A percentile compares a stretch with the other conserved stretches of the same genome.
Conservation (phyloP, 768 basidiomycete genomes). For the Boletus patriciae region DNA sequence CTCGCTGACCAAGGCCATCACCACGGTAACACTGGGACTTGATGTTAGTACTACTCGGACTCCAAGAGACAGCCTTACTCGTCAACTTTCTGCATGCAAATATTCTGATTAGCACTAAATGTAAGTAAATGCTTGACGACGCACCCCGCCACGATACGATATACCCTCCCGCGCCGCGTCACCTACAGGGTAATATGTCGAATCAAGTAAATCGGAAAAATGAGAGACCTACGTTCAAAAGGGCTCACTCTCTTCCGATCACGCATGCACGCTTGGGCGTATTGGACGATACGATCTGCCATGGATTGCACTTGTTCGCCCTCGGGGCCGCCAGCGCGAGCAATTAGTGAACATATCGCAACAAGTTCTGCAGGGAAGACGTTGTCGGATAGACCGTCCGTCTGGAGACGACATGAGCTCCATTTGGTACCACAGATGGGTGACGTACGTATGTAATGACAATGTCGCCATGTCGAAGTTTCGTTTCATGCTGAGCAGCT, state of each 20-base stretch:
- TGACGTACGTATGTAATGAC: conserved; percentile 48
- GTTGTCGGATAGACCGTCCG: conserved; percentile 56
- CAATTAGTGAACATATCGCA: conserved; percentile 66
- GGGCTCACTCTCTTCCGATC: conserved; percentile 65
- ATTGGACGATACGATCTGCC: conserved; percentile 70
- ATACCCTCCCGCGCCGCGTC: conserved; percentile 66
- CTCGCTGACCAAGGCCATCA: conserved; percentile 69
- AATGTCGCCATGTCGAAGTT: conserved; percentile 53
- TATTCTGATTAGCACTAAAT: conserved; percentile 7
- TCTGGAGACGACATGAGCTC: conserved; percentile 36
- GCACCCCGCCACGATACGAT: conserved; percentile 70
- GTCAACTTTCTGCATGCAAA: conserved; percentile 62
- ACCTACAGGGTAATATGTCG: conserved; percentile 36
- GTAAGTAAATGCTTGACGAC: conserved; percentile 33
- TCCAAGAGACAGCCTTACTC: conserved; percentile 52
- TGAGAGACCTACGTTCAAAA: conserved; percentile 59
- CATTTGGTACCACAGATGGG: background rate
- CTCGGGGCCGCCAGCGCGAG: conserved; percentile 56
- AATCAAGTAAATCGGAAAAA: conserved; percentile 1
- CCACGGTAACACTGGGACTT: conserved; percentile 60
- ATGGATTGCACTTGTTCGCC: conserved; percentile 64
- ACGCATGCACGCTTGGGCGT: conserved; percentile 68
- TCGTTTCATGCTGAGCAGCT: conserved; percentile 47
- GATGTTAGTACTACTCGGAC: conserved; percentile 11
- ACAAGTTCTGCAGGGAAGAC: conserved; percentile 68